These are phyloP conservation scores for Ochromonas danica DNA, from an alignment of 108 stramenopile genomes.

Conservation along the genomic window DNA sequence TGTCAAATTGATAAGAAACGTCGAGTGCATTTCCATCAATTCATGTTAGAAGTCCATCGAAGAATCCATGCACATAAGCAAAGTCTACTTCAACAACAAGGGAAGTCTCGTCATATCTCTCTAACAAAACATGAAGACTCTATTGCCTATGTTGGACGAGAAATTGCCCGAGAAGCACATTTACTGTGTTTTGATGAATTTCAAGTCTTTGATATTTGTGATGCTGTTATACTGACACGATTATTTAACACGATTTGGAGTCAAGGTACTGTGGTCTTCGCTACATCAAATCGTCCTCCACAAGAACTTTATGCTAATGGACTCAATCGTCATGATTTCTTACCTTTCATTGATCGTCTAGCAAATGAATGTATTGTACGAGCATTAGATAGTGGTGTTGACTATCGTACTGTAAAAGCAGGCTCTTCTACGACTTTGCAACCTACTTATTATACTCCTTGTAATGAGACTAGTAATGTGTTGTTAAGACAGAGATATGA, in stretches of 20 bases:
- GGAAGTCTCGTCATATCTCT: background rate
- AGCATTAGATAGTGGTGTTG: background rate
- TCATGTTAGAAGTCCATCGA: slow-evolving; percentile 74
- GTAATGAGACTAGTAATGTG: background rate
- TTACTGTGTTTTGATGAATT: slow-evolving; percentile 45
- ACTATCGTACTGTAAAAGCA: background rate
- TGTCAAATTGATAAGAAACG: slow-evolving; percentile 58
- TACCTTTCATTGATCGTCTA: slow-evolving; percentile 24
- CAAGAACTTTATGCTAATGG: slow-evolving; percentile 19
- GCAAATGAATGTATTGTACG: background rate
- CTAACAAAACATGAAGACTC: slow-evolving; percentile 1
- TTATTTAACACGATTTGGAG: slow-evolving; percentile 34
- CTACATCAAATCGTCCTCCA: slow-evolving; percentile 41
- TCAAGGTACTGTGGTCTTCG: slow-evolving; percentile 17
- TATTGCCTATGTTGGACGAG: slow-evolving; percentile 9
- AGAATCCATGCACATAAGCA: slow-evolving; percentile 37
- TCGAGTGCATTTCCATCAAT: slow-evolving; percentile 92
- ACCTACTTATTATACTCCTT: background rate
- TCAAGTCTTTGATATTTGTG: slow-evolving; percentile 40
- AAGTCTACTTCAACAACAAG: slow-evolving; percentile 2
- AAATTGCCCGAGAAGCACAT: slow-evolving; percentile 15
- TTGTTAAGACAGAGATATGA: background rate
- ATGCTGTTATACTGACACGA: slow-evolving; percentile 33
- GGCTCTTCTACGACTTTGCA: background rate
- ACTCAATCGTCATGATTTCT: slow-evolving; percentile 9